Conservation (phyloP, 2,329 filamentous ascomycete genomes). For the Chaetomium sp. region DNA sequence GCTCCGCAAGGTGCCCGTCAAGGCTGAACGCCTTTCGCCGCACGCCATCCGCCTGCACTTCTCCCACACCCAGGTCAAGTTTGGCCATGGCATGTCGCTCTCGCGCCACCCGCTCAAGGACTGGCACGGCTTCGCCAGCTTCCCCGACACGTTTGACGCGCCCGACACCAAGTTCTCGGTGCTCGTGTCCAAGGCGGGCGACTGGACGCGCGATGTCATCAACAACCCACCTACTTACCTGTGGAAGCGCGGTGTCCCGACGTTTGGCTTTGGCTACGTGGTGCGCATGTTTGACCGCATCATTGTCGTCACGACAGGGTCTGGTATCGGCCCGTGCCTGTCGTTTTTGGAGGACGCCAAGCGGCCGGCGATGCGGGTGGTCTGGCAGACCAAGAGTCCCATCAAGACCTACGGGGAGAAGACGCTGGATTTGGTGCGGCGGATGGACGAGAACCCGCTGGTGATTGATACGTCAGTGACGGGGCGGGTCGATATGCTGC, state of each 20-base stretch:
- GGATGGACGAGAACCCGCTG: conserved; percentile 28
- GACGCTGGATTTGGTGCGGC: conserved; percentile 24
- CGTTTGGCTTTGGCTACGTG: conserved; percentile 52
- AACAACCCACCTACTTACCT: conserved; percentile 45
- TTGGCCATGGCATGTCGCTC: conserved; percentile 46
- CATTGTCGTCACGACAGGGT: conserved; percentile 56
- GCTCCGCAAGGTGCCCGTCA: conserved; percentile 51
- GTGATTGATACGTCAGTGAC: conserved; percentile 28
- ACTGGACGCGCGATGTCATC: conserved; percentile 57
- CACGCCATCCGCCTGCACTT: conserved; percentile 58
- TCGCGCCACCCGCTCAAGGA: conserved; percentile 49
- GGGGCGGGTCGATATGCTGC: conserved; percentile 29
- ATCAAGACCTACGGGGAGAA: conserved; percentile 30
- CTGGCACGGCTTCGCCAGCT: conserved; percentile 58
- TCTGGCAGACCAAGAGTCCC: conserved; percentile 32
- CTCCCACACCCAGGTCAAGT: conserved; percentile 41
- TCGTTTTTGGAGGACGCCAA: conserved; percentile 43
- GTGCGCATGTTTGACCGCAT: conserved; percentile 50
- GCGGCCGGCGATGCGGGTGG: conserved; percentile 26
- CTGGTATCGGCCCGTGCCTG: conserved; percentile 56
- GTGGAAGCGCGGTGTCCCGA: conserved; percentile 55
- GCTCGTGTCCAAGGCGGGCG: conserved; percentile 56
- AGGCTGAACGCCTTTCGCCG: conserved; percentile 50
- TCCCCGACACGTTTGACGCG: conserved; percentile 38
- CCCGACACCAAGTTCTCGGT: conserved; percentile 42